These are phyloP conservation scores for Cyphellophora attinorum DNA, from an alignment of 2,329 filamentous ascomycete species.

Conservation along the genomic window DNA sequence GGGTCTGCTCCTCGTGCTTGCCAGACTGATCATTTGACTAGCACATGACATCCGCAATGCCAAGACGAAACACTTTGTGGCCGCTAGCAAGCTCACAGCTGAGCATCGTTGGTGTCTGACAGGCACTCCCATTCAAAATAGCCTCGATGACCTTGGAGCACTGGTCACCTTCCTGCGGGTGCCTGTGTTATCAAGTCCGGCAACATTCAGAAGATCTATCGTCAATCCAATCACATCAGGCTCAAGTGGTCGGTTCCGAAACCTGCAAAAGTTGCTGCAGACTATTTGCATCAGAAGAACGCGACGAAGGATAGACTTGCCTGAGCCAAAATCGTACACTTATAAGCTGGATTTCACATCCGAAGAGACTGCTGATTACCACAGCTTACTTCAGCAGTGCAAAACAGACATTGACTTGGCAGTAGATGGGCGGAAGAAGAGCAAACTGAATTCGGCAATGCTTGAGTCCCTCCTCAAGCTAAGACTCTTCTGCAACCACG, in stretches of 20 bases:
- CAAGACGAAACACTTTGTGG: conserved; percentile 34
- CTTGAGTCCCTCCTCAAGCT: conserved; percentile 40
- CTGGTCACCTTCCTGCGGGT: conserved; percentile 41
- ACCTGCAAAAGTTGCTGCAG: conserved; percentile 22
- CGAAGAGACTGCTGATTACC: conserved; percentile 25
- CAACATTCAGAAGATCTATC: conserved; percentile 37
- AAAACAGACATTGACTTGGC: conserved; percentile 28
- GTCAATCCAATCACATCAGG: conserved; percentile 28
- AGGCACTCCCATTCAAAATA: conserved; percentile 47
- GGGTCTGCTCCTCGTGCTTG: too few species aligned
- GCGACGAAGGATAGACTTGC: conserved; percentile 17
- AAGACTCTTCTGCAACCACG: conserved; percentile 41
- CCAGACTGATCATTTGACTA: too few species aligned
- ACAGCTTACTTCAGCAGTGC: too few species aligned
- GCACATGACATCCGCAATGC: conserved; percentile 44
- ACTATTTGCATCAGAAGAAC: conserved; percentile 21
- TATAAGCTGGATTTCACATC: conserved; percentile 25
- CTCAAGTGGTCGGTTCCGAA: conserved; percentile 12
- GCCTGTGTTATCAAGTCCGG: conserved; percentile 30
- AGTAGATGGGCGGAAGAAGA: conserved; percentile 25
- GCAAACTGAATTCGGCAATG: conserved; percentile 30
- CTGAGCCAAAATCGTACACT: conserved; percentile 18
- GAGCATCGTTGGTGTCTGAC: conserved; percentile 44
- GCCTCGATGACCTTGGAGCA: conserved; percentile 41
- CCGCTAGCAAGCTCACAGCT: conserved; percentile 33